Evolutionary conservation across 2,329 filamentous ascomycete genomes (phyloP).

Genomic region (Pyricularia sp.): DNA sequence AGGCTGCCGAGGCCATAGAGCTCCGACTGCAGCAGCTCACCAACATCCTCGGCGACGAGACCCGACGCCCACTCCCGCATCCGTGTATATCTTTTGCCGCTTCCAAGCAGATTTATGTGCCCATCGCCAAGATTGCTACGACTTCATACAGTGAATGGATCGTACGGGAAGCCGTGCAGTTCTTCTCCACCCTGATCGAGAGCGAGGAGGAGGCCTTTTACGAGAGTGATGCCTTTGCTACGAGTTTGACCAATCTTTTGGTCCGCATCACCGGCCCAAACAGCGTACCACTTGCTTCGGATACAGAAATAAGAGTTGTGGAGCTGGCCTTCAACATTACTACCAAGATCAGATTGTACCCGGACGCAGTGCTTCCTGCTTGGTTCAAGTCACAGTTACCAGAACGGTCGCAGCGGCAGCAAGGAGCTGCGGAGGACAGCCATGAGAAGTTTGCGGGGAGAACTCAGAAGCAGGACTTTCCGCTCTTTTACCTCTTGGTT

Average conservation of each 20-base stretch:
- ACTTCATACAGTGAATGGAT: constrained; percentile 76
- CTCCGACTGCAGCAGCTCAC: constrained; percentile 50
- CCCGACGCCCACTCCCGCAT: constrained; percentile 75
- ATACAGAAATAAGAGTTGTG: constrained; percentile 79
- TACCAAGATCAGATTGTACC: constrained; percentile 85
- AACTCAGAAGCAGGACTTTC: constrained; percentile 85
- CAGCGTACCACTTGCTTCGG: constrained; percentile 57
- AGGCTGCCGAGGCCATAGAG: constrained; percentile 50
- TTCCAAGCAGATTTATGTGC: constrained; percentile 76
- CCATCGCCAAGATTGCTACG: constrained; percentile 78
- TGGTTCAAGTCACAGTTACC: constrained; percentile 64
- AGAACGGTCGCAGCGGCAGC: constrained; percentile 6
- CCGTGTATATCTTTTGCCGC: constrained; percentile 82
- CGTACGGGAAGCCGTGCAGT: constrained; percentile 68
- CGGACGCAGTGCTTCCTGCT: constrained; percentile 61
- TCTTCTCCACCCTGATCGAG: constrained; percentile 88
- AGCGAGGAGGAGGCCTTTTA: constrained; percentile 94
- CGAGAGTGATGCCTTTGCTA: constrained; percentile 73
- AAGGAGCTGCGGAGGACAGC: constrained; percentile 34
- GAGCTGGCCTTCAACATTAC: constrained; percentile 93
- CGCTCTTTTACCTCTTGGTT: constrained; percentile 86
- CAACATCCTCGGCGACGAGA: constrained; percentile 75
- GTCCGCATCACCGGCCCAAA: constrained; percentile 64
- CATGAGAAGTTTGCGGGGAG: constrained; percentile 74
- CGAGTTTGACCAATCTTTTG: constrained; percentile 75